Evolutionary conservation across 2,329 filamentous ascomycete genomes (phyloP).

Genomic region (Aspergillus viridinutans): DNA sequence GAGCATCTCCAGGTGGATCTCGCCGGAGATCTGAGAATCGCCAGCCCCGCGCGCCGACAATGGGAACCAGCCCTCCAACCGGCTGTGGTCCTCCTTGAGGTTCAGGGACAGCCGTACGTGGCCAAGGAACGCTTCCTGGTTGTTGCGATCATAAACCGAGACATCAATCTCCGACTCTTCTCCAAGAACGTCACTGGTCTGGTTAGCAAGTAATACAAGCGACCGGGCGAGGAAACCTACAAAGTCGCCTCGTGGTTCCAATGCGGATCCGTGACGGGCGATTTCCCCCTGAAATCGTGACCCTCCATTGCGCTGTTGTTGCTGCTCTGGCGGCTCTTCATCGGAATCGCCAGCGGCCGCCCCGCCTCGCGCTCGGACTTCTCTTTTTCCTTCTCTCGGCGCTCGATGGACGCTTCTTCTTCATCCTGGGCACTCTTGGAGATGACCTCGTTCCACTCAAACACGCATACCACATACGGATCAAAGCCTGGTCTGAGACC

Average conservation of each 20-base stretch:
- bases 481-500: conserved; percentile 77
- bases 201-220: conserved; percentile 23
- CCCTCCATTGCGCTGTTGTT: conserved; percentile 77
- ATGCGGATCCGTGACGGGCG: conserved; percentile 73
- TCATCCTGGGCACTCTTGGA: conserved; percentile 73
- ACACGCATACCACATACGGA: conserved; percentile 94
- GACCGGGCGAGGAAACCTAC: conserved; percentile 54
- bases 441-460: conserved; percentile 94
- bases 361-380: conserved; percentile 77
- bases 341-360: conserved; percentile 87
- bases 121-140: conserved; percentile 85
- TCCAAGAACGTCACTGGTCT: conserved; percentile 78
- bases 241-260: conserved; percentile 97
- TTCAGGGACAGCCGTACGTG: conserved; percentile 78
- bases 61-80: conserved; percentile 79
- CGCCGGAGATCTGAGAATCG: conserved; percentile 71
- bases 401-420: conserved; percentile 58
- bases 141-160: conserved; percentile 83
- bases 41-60: conserved; percentile 77
- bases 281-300: conserved; percentile 54
- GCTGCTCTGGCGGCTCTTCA: conserved; percentile 95
- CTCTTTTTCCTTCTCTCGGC: conserved; percentile 52
- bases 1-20: conserved; percentile 79
- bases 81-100: conserved; percentile 63
- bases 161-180: conserved; percentile 87